Base-by-base conservation (phyloP, 139 green algal genomes). In the Picochlorum sp. region DNA sequence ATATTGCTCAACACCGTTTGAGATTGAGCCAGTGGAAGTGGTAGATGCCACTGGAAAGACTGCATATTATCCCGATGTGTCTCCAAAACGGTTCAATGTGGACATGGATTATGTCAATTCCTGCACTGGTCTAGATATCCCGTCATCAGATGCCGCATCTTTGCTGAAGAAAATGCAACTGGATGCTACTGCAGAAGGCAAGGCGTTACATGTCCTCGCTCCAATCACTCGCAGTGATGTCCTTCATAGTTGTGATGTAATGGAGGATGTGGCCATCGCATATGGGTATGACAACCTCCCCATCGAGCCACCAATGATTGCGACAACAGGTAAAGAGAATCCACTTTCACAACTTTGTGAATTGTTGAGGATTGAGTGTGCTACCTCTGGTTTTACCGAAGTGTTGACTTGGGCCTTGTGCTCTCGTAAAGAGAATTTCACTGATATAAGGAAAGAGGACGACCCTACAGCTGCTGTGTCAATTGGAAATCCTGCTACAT, bases 221-320 rank as follows among this genome's bases (percentile, higher is more conserved):
- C 93, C 93, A 15, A 84, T 90, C 56, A 97, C 89, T 10, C 80
- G 93, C 34, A 89, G 70, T 44, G 93, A 98, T 70, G 81, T 98
- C 16, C 74, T 98, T 66, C 93, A 98, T 59, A 80, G 88, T 9
- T 96, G 87, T 61, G 94, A 99, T 71, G 84, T 99, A 32, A 86
- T 92, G 80, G 94, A 99, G 82, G 93, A 98, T 71, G 90, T 98
- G 60, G 94, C 94, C 4, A 99, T 99, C 61, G 90, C 94, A 11
- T 88, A 95, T 69, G 94, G 94, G 26, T 99, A 92, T 85, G 98
- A 98, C 79, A 97, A 99, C 80, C 82, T 98, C 13, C 26, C 50
- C 2, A 79, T 76, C 63, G 80, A 46, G 10, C 70, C 91, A 16
- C 82, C 86, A 6, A 57, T 64, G 16, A 90, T 83, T 3, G 65